phyloP scores from a whole-genome alignment of 1,139 yeast species.

The Geotrichum restrictum region DNA sequence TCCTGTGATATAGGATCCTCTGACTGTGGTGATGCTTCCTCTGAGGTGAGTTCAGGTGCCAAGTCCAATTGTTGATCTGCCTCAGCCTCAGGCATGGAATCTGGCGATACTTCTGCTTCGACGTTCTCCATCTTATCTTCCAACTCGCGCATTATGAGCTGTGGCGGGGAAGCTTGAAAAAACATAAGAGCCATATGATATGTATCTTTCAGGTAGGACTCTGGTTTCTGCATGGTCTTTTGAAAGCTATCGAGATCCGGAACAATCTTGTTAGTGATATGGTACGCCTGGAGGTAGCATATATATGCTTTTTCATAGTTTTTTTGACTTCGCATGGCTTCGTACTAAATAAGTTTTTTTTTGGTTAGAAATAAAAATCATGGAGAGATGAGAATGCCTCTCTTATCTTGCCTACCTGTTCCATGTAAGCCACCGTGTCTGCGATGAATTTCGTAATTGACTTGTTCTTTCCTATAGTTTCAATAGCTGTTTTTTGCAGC shows the following conservation, averaged over 20 bases:
- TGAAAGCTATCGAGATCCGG: slow-evolving; percentile 21
- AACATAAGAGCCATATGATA: slow-evolving; percentile 10
- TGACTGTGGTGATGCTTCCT: no score
- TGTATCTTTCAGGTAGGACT: slow-evolving; percentile 13
- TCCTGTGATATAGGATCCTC: no score
- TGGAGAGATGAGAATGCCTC: background rate
- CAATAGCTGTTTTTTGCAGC: slow-evolving; percentile 17
- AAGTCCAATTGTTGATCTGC: background rate
- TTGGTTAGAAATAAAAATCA: background rate
- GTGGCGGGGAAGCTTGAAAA: slow-evolving; percentile 2
- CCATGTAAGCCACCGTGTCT: slow-evolving; percentile 2
- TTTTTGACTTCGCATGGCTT: slow-evolving; percentile 9
- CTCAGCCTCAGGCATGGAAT: background rate
- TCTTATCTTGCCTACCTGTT: slow-evolving; percentile 11
- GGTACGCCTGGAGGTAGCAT: slow-evolving; percentile 20
- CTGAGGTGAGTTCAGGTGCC: background rate
- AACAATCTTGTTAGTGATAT: slow-evolving; percentile 19
- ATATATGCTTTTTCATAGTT: slow-evolving; percentile 20
- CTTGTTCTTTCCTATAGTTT: slow-evolving; percentile 9
- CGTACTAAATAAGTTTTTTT: slow-evolving; percentile 1
- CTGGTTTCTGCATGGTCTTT: slow-evolving; percentile 14
- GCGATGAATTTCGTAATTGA: slow-evolving; percentile 7
- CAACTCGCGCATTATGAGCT: slow-evolving; percentile 8
- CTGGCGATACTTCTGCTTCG: background rate
- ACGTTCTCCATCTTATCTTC: slow-evolving; percentile 2